Conservation (phyloP, 805 yeast genomes). For the Cyberlindnera saturnus region DNA sequence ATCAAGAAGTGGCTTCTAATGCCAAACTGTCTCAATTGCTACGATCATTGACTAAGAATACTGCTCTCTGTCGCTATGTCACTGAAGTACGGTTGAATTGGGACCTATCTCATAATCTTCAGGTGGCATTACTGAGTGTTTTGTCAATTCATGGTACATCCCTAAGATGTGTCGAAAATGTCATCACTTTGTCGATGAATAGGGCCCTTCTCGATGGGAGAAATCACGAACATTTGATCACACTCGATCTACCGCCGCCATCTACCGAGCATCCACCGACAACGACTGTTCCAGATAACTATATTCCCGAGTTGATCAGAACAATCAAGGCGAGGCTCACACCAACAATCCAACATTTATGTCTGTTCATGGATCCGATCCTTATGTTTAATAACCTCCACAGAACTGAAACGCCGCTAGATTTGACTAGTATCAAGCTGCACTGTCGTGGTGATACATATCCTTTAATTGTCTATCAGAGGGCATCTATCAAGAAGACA, state of each 20-base stretch:
- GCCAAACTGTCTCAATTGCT: constrained; percentile 23
- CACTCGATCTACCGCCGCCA: constrained; percentile 27
- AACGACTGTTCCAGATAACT: too few relatives aligned
- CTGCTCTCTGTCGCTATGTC: constrained; percentile 20
- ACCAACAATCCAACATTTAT: constrained; percentile 16
- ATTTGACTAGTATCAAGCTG: constrained; percentile 31
- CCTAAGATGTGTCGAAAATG: constrained; percentile 32
- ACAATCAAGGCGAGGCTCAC: constrained; percentile 23
- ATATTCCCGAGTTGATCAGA: constrained; percentile 25
- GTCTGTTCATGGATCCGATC: constrained; percentile 35
- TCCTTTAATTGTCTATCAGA: constrained; percentile 24
- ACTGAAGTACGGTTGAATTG: constrained; percentile 37
- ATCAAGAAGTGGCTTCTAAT: constrained; percentile 27
- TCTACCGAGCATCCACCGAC: constrained; percentile 12
- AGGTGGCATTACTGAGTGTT: constrained; percentile 24
- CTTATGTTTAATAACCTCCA: constrained; percentile 29
- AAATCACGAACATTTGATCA: constrained; percentile 16
- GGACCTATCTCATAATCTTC: constrained; percentile 31
- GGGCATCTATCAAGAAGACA: constrained; percentile 15
- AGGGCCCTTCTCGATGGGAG: constrained; percentile 27
- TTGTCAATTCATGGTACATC: constrained; percentile 26
- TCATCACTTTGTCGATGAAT: constrained; percentile 33
- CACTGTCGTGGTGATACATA: constrained; percentile 38
- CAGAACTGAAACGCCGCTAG: constrained; percentile 22
- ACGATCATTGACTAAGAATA: constrained; percentile 21